A percentile compares a stretch with the other conserved stretches of the same genome.
Conservation (phyloP, 345 rosid species). For the Murraya paniculata region DNA sequence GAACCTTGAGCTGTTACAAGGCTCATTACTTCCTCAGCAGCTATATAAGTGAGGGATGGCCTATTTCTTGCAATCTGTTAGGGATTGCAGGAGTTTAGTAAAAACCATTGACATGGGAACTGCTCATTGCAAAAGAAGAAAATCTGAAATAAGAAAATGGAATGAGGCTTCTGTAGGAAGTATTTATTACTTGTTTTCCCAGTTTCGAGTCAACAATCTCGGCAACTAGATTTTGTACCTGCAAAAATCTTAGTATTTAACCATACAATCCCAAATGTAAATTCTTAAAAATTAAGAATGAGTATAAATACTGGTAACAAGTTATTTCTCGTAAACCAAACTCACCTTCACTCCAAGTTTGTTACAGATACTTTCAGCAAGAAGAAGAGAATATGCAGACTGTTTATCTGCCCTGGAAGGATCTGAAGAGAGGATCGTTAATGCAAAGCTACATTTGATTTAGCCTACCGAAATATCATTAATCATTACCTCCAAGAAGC, state of each 20-base stretch:
- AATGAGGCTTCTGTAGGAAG: conserved; percentile 9
- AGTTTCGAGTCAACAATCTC: conserved; percentile 89
- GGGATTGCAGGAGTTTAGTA: conserved; percentile 11
- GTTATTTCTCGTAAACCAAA: not conserved
- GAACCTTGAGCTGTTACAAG: conserved; percentile 98
- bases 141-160: conserved; percentile 12
- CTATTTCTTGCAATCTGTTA: conserved; percentile 75
- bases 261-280: not conserved
- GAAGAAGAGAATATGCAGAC: conserved; percentile 84
- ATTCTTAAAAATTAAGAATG: not conserved
- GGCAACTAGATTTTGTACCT: conserved; percentile 92
- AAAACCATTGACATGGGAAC: not conserved
- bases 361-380: conserved; percentile 85
- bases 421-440: conserved; percentile 49
- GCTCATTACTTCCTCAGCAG: conserved; percentile 96
- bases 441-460: conserved; percentile 4
- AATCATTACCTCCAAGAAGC: conserved; percentile 70
- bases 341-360: conserved; percentile 78
- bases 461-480: conserved; percentile 4
- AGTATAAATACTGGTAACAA: not conserved
- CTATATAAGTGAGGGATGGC: conserved; percentile 79
- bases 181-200: conserved; percentile 79
- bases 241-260: conserved; percentile 21
- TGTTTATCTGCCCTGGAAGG: conserved; percentile 91
- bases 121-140: not conserved